Evolutionary conservation across 345 rosid genomes (phyloP).

Genomic region (Hirschfeldia incana): DNA sequence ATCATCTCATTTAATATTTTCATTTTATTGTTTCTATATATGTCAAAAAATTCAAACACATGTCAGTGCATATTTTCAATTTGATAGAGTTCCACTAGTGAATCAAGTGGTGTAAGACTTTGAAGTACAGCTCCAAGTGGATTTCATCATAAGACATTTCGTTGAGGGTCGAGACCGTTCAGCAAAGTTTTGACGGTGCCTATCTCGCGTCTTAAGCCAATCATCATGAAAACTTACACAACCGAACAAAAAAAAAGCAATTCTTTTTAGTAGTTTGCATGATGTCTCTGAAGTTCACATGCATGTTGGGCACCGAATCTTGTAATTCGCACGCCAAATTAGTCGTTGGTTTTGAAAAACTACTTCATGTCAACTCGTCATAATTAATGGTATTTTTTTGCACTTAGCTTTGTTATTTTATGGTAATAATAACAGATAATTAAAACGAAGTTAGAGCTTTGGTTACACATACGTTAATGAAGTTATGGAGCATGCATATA

Average conservation of each 20-base stretch:
- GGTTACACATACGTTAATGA: background rate
- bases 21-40: background rate
- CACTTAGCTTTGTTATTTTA: background rate
- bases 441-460: background rate
- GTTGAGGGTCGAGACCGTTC: background rate
- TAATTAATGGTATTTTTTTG: background rate
- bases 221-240: background rate
- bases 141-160: slow-evolving; percentile 1
- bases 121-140: slow-evolving; percentile 21
- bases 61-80: background rate
- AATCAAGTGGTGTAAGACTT: slow-evolving; percentile 24
- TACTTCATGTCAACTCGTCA: slow-evolving; percentile 5
- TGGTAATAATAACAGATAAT: background rate
- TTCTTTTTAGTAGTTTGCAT: background rate
- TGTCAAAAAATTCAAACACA: background rate
- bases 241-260: background rate
- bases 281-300: background rate
- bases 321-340: slow-evolving; percentile 2
- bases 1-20: background rate
- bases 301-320: background rate
- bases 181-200: slow-evolving; percentile 9
- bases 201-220: background rate
- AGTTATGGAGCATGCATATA: background rate
- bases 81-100: slow-evolving; percentile 15
- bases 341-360: background rate